Evolutionary conservation across 345 rosid genomes (phyloP).

Genomic region (Hibiscus mutabilis): DNA sequence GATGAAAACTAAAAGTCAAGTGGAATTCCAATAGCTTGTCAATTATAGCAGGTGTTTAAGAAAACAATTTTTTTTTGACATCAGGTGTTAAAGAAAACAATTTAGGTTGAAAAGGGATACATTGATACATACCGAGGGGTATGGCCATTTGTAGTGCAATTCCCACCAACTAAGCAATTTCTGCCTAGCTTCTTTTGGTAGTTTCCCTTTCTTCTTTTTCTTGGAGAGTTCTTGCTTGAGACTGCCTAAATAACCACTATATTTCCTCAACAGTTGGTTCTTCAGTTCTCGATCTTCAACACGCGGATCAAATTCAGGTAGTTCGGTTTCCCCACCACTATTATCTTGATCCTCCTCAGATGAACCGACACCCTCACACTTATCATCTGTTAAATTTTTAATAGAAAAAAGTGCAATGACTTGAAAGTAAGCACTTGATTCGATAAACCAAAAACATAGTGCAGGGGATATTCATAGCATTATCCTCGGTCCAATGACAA

Average conservation of each 20-base stretch:
- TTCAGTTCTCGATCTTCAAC: slow-evolving; percentile 94
- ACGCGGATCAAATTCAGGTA: slow-evolving; percentile 80
- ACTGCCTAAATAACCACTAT: slow-evolving; percentile 92
- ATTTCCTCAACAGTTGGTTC: slow-evolving; percentile 83
- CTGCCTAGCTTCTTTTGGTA: slow-evolving; percentile 98
- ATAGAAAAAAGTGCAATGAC: not conserved
- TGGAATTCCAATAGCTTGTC: not conserved
- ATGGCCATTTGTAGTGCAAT: slow-evolving; percentile 98
- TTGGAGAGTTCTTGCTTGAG: slow-evolving; percentile 95
- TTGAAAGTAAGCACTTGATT: not conserved
- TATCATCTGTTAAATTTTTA: slow-evolving; percentile 47
- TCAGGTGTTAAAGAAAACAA: not conserved
- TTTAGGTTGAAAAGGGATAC: not conserved
- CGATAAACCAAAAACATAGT: not conserved
- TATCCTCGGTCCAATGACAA: no score
- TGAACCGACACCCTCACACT: slow-evolving; percentile 70
- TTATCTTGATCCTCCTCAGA: slow-evolving; percentile 82
- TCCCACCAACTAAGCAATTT: slow-evolving; percentile 99
- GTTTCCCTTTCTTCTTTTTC: slow-evolving; percentile 98
- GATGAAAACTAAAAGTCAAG: not conserved
- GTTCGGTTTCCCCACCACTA: slow-evolving; percentile 75
- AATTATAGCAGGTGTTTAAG: not conserved
- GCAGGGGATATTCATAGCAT: not conserved
- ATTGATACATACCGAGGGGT: slow-evolving; percentile 68
- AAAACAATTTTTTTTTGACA: not conserved